Conservation (phyloP, 139 green algal genomes). For the Pleodorina starrii region DNA sequence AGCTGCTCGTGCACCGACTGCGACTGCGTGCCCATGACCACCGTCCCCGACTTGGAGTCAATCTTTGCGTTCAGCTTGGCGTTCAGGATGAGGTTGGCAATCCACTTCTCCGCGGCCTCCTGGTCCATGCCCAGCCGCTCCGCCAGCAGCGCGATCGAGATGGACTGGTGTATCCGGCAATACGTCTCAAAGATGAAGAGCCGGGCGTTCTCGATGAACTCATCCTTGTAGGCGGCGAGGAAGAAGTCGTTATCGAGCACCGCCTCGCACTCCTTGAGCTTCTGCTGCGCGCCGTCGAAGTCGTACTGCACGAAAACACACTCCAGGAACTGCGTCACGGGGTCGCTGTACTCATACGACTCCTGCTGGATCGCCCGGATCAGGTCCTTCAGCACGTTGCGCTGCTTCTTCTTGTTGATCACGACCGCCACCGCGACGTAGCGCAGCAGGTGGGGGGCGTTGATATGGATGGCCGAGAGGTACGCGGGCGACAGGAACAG, state of each 20-base stretch:
- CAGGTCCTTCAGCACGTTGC: slow-evolving; percentile 94
- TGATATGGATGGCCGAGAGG: slow-evolving; percentile 80
- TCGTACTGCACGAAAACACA: slow-evolving; percentile 96
- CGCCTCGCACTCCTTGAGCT: slow-evolving; percentile 91
- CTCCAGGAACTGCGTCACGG: slow-evolving; percentile 92
- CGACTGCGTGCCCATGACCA: slow-evolving; percentile 92
- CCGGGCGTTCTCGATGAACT: slow-evolving; percentile 96
- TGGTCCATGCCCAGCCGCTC: slow-evolving; percentile 91
- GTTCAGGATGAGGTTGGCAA: slow-evolving; percentile 94
- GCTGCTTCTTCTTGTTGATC: slow-evolving; percentile 91
- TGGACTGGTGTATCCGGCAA: slow-evolving; percentile 88
- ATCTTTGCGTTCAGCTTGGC: slow-evolving; percentile 97
- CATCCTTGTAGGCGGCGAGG: slow-evolving; percentile 88
- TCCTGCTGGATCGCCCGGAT: slow-evolving; percentile 84
- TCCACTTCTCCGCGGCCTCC: slow-evolving; percentile 94
- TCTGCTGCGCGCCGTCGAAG: slow-evolving; percentile 96
- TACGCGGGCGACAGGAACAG: slow-evolving; percentile 95
- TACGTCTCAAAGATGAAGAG: slow-evolving; percentile 99
- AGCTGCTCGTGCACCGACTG: slow-evolving; percentile 80
- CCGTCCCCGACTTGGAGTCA: slow-evolving; percentile 92
- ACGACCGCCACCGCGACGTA: slow-evolving; percentile 96
- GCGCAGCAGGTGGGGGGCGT: slow-evolving; percentile 92
- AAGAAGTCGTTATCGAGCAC: slow-evolving; percentile 97
- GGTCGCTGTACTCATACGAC: slow-evolving; percentile 73
- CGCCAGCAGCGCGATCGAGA: slow-evolving; percentile 91